A percentile compares a stretch with the other conserved stretches of the same genome.
These are phyloP conservation scores for Styphnolobium japonicum DNA, from an alignment of 306 rosid species.

Conservation along the genomic window DNA sequence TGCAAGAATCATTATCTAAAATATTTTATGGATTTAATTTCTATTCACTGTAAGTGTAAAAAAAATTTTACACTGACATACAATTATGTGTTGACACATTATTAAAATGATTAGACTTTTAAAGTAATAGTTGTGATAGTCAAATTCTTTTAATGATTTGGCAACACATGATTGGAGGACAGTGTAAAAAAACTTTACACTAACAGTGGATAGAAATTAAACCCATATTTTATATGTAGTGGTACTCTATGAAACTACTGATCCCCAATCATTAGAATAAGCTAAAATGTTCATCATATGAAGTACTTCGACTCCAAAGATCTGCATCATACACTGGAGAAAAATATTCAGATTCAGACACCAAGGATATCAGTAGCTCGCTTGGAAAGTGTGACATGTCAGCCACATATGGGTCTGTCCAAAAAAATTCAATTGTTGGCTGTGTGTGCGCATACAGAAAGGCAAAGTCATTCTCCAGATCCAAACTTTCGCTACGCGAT, in stretches of 20 bases:
- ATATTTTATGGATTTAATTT: too few relatives aligned
- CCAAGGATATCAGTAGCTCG: neutral
- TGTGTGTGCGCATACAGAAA: constrained; percentile 16
- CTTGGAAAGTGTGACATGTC: neutral
- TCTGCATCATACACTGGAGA: neutral
- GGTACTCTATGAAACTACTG: neutral
- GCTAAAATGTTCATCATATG: neutral
- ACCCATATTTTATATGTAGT: neutral
- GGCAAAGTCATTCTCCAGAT: neutral
- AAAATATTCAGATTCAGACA: constrained; percentile 17
- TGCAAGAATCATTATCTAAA: too few relatives aligned
- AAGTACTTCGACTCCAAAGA: constrained; percentile 3
- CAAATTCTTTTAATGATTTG: too few relatives aligned
- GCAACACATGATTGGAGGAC: too few relatives aligned
- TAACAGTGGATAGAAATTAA: too few relatives aligned
- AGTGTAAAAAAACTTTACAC: too few relatives aligned
- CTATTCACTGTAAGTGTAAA: too few relatives aligned
- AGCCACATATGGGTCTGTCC: constrained; percentile 19
- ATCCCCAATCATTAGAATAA: neutral
- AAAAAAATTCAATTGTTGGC: constrained; percentile 5
- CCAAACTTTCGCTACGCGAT: neutral
- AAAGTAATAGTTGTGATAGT: too few relatives aligned
- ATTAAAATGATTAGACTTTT: too few relatives aligned
- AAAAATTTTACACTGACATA: too few relatives aligned
- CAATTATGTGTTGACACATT: too few relatives aligned